Conservation (phyloP, 495 filamentous ascomycete species). For the Aspergillus bertholletiae region DNA sequence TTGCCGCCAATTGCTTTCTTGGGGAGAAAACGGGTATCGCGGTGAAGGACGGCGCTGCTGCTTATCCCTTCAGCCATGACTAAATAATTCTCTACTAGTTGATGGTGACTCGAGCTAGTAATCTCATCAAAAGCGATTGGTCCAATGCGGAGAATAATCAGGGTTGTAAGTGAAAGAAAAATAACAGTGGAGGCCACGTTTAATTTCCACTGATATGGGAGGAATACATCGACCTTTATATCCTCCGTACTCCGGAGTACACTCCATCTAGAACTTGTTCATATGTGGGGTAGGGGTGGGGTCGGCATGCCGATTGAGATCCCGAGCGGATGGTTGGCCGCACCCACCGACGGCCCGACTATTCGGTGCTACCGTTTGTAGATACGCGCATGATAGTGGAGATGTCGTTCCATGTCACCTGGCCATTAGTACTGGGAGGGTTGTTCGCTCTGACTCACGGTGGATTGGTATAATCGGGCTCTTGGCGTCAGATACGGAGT, state of each 20-base stretch:
- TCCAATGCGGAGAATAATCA: neutral
- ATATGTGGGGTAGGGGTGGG: slow-evolving; percentile 17
- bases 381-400: too few relatives aligned
- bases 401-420: too few relatives aligned
- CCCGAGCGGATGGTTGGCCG: slow-evolving; percentile 29
- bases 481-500: too few relatives aligned
- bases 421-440: too few relatives aligned
- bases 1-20: slow-evolving; percentile 38
- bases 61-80: neutral
- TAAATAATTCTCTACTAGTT: neutral
- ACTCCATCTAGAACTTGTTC: neutral
- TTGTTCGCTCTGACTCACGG: neutral
- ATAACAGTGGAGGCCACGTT: neutral
- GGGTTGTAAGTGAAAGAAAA: neutral
- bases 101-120: neutral
- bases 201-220: neutral
- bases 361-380: neutral
- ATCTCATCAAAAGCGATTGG: neutral
- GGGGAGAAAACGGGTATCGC: slow-evolving; percentile 37
- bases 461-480: too few relatives aligned
- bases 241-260: neutral
- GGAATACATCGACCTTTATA: neutral
- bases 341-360: slow-evolving; percentile 7
- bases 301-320: slow-evolving; percentile 32
- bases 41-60: slow-evolving; percentile 39